These are phyloP conservation scores for Paraleonurus japonicus DNA, from an alignment of 257 asterid genomes.

Conservation along the genomic window DNA sequence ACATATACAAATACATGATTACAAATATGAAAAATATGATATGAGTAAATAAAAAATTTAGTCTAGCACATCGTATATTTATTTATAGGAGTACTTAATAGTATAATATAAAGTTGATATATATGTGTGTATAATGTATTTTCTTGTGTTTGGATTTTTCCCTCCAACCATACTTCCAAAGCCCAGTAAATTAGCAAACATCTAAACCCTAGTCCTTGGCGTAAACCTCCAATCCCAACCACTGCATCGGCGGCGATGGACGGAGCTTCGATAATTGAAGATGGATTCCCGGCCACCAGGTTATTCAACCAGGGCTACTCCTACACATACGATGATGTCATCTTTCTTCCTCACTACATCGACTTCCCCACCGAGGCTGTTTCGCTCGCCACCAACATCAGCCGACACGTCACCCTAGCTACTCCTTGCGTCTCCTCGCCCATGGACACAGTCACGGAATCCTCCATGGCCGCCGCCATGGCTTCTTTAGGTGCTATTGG, in stretches of 20 bases:
- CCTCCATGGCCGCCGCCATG: constrained; percentile 91
- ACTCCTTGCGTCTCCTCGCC: constrained; percentile 91
- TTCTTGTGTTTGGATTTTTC: too few relatives aligned
- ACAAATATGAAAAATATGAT: too few relatives aligned
- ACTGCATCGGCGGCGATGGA: constrained; percentile 29
- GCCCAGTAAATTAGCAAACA: background rate
- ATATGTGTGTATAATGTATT: too few relatives aligned
- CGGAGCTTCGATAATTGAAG: constrained; percentile 44
- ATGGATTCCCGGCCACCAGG: constrained; percentile 63
- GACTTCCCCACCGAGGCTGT: constrained; percentile 87
- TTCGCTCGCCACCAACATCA: constrained; percentile 66
- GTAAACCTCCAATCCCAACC: background rate
- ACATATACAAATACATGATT: too few relatives aligned
- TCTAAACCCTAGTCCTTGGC: constrained; percentile 6
- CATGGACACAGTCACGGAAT: constrained; percentile 90
- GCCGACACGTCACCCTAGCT: constrained; percentile 59
- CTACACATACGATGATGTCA: constrained; percentile 89
- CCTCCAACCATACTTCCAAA: too few relatives aligned
- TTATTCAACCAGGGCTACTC: constrained; percentile 87
- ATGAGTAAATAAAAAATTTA: too few relatives aligned
- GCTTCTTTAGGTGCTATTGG: constrained; percentile 81
- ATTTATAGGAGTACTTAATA: too few relatives aligned
- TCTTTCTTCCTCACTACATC: constrained; percentile 89
- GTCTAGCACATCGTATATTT: too few relatives aligned
- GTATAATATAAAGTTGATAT: too few relatives aligned